Evolutionary conservation across 306 rosid genomes (phyloP), one percentile per base, ranked within the genome.

Genomic region (Cicer cuneatum): DNA sequence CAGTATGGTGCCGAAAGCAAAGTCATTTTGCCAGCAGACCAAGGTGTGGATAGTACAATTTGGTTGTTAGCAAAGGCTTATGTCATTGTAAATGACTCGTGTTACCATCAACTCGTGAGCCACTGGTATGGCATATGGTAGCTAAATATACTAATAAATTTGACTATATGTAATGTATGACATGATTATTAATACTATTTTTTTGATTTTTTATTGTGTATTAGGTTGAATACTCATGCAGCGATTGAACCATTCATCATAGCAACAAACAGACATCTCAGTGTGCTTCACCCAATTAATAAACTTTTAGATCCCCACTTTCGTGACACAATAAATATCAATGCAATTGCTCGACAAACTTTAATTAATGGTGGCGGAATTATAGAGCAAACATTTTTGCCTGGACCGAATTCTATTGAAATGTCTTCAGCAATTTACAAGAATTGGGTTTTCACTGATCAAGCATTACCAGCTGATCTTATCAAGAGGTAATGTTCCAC

Each of bases 1-100:
- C 37, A 75, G 18, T 35, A 8, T 56, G 97, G 96, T 51, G 80
- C 80, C 47, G 70, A 78, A 47, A 83, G 93, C 37, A 74, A 54
- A 41, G 88, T 89, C 5, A 78, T 75, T 19, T 43, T 89, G 6
- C 96, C 93, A 41, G 76, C 88, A 4, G 81, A 78, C 2, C 52
- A 86, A 38, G 97, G 93, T 18, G 87, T 76, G 7, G 85, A 86
- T 18, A 71, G 66, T n/a, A 63, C 80, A 53, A 75, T 88, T 66
- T 90, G 96, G 96, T 77, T 85, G 15, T 73, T 90, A 52, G 90
- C 96, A 9, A 90, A 90, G 69, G 92, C 91, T 74, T 87, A 89
- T 77, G 97, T 79, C 0, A 79, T 81, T 5, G 93, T 88, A 0
- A 85, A 86, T 75, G 96, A 92, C 45, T 78, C 92, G 0, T 74